Evolutionary conservation across 2,329 filamentous ascomycete species (phyloP), one percentile per base, ranked within the genome.

Genomic region (Aspergillus ochraceoroseus): DNA sequence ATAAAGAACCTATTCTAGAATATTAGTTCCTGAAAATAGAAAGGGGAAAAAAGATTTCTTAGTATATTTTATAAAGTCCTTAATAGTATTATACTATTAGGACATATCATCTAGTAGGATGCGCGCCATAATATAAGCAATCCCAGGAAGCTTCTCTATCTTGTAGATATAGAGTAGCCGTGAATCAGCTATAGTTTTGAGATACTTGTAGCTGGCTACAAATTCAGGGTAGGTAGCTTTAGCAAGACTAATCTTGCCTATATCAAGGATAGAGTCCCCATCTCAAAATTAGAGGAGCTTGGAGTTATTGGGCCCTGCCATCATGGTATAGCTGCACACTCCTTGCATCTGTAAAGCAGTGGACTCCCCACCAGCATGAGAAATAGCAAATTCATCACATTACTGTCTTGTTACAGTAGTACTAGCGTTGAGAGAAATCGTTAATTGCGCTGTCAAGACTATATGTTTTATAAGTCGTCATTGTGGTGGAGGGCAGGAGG

Each of bases 11-110:
- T 47, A 13, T 38, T 34, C 32, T 25, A 18, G 11, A 37, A 40
- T 28, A n/a, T 42, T 28, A 43, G 34, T 17, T 38, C 9, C 32
- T 35, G 3, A 5, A 41, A 39, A 38, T 30, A 13, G 32, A 36
- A 28, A 7, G 14, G n/a, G n/a, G n/a, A n/a, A n/a, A n/a, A 37
- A 20, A 25, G 5, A 3, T 15, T 41, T 30, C 9, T n/a, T n/a
- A n/a, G n/a, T n/a, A 18, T 41, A 49, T 48, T 42, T 51, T 44
- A 44, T 42, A 38, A 51, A 35, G 29, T 46, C 46, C 36, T 36
- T 45, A 15, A 53, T 43, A 32, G 42, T 49, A 12, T 44, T 44
- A 14, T 20, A 1, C 19, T 39, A 44, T 36, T 20, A 9, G 13
- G n/a, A 34, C 28, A 47, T 44, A n/a, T 44, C 37, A 17, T 41